Evolutionary conservation across 2,329 filamentous ascomycete genomes (phyloP), one percentile per base, ranked within the genome.

Genomic region (Aureobasidium namibiae): DNA sequence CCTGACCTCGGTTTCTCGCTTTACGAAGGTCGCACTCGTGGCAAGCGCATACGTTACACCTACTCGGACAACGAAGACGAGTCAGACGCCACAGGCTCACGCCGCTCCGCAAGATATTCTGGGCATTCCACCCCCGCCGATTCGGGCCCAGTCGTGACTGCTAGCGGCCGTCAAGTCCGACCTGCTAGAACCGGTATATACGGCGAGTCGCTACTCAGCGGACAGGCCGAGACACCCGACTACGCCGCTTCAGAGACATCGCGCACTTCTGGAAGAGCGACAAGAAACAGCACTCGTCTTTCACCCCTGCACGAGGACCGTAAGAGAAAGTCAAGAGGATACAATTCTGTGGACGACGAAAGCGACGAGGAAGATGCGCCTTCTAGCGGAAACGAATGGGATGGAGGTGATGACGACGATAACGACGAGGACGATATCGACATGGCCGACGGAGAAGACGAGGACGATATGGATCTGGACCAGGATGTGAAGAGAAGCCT

Each of bases 11-110:
- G 91, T 4, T 95, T 92, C 70, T 96, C 92, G 1, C 79, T 95
- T 60, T 99, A 99, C 72, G 94, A 99, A 76, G 94, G 94, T 52
- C 89, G 94, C 56, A 99, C 95, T 5, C 85, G 94, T 61, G 94
- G 94, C 60, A 97, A 99, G 78, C 88, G 92, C 62, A 88, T 95
- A 75, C 95, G 92, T 73, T 99, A 99, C 70, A 99, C 90, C 0
- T 99, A 89, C 69, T 95, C 91, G 0, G 92, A 96, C 56, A 90
- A 95, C 24, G 90, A 95, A 65, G 87, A 87, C 36, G 84, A 86
- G 48, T 86, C 85, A 70, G 92, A 78, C 61, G 75, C 76, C 18
- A 82, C 86, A 7, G 90, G 89, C 13, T 81, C 84, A 18, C 85
- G 82, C 45, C 77, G 80, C 48, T 85, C 83, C 4, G 76, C 76